Base-by-base conservation (phyloP, 2,329 filamentous ascomycete genomes). In the Lachnellula subtilissima region DNA sequence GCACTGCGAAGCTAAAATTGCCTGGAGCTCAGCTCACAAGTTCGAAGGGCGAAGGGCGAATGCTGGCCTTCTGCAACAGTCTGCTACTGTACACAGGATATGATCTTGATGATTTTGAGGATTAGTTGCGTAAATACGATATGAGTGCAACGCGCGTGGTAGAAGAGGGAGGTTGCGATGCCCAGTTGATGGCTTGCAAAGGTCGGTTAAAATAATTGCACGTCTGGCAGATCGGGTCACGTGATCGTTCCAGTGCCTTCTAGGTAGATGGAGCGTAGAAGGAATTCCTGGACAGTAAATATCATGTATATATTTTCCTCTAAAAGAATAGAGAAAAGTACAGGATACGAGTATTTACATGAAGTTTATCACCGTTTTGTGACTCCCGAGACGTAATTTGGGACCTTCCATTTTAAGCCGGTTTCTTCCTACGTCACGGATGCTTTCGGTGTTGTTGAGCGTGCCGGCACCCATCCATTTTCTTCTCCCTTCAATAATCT, bases 401-500 rank as follows among this genome's bases (percentile, higher is more conserved):
- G 12, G 5, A 17, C 37, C 37, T 15, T 40, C 37, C 28, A 4
- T 32, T 32, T 32, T 32, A 4, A 32, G 28, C 28, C 39, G 19
- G 35, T 53, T 48, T 39, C 37, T 5, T 39, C 12, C 17, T 45
- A 45, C 42, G 42, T 45, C 42, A 45, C 17, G 42, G 42, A 45
- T 17, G 15, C 39, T 5, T 8, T 28, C 45, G 45, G 22, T 22
- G n/a, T 35, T 47, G 19, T 45, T 45, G 42, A 45, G 42, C 11
- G n/a, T 45, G 42, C 42, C 42, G 42, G 9, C 15, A 45, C 4
- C 19, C 19, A 19, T 12, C 15, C 17, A 3, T 12, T 2, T 45
- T 23, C 23, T 23, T 45, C 42, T 42, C 43, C 42, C 48, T 40
- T 54, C 61, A 65, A 67, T 61, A 58, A 66, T 67, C 68, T 68